Evolutionary conservation across 2,329 filamentous ascomycete genomes (phyloP).

Genomic region (Penicillium sp.): DNA sequence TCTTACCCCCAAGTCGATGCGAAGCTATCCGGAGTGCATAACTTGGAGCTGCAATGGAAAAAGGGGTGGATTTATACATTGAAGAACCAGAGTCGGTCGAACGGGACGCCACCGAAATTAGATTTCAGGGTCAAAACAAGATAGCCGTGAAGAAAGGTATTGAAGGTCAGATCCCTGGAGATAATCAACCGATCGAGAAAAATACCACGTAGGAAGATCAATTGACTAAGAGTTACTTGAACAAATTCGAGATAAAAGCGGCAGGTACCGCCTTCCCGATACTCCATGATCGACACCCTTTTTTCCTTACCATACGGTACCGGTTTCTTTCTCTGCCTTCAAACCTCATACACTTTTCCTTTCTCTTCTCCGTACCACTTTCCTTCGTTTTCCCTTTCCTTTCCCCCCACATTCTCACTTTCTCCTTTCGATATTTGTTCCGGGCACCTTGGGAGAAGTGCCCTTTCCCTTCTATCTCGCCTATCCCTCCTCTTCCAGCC

Average conservation of each 20-base stretch:
- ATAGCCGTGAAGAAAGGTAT: not conserved
- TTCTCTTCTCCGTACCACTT: constrained; percentile 20
- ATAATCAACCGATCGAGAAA: too few species aligned
- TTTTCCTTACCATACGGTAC: constrained; percentile 14
- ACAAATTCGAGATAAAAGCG: constrained; percentile 3
- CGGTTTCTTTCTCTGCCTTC: constrained; percentile 15
- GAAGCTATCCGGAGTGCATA: not conserved
- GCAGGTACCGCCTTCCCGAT: constrained; percentile 11
- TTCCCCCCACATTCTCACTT: constrained; percentile 2
- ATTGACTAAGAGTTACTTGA: too few species aligned
- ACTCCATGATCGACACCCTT: constrained; percentile 16
- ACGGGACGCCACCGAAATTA: not conserved
- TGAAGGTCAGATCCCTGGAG: not conserved
- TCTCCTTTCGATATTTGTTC: constrained; percentile 9
- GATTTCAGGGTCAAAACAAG: not conserved
- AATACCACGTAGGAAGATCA: too few species aligned
- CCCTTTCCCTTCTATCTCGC: constrained; percentile 13
- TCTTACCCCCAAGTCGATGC: not conserved
- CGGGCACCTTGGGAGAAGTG: constrained; percentile 13
- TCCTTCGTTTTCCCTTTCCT: constrained; percentile 12
- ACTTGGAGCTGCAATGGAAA: not conserved
- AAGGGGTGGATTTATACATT: not conserved
- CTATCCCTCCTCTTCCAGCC: constrained; percentile 31
- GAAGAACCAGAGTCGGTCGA: not conserved
- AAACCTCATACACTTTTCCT: constrained; percentile 21